Percentiles rank a stretch among this genome's conserved stretches.
phyloP scores from a whole-genome alignment of 2,329 filamentous ascomycete species.

The Exophiala alcalophila region DNA sequence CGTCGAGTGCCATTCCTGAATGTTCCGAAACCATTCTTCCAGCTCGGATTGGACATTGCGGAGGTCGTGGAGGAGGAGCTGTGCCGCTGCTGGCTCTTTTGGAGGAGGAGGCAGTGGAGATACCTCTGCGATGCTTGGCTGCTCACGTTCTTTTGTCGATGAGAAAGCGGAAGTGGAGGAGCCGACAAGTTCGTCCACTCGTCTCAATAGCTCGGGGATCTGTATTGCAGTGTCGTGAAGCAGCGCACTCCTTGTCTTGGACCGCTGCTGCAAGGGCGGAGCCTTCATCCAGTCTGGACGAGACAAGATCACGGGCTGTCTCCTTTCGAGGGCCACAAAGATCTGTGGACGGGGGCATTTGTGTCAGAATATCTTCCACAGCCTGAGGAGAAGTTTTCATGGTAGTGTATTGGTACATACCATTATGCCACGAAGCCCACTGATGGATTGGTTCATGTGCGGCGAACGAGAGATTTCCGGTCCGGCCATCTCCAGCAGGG shows the following conservation, averaged over 20 bases:
- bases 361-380: no score
- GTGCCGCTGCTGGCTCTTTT: no score
- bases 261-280: neutral
- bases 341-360: no score
- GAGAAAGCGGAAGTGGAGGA: no score
- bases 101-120: neutral
- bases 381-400: no score
- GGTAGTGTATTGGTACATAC: neutral
- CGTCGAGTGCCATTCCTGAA: neutral
- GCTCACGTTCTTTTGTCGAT: no score
- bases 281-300: constrained; percentile 1
- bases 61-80: no score
- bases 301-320: neutral
- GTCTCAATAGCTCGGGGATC: neutral
- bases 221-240: constrained; percentile 5
- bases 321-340: constrained; percentile 1
- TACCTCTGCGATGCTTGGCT: neutral
- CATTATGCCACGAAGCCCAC: constrained; percentile 2
- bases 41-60: neutral
- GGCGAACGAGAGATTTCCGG: constrained; percentile 7
- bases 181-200: neutral
- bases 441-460: constrained; percentile 1
- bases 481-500: constrained; percentile 3
- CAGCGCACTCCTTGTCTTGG: constrained; percentile 1
- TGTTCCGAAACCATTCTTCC: constrained; percentile 1